Conservation (phyloP, 2,329 filamentous ascomycete genomes). For the Aspergillus pseudotamarii region DNA sequence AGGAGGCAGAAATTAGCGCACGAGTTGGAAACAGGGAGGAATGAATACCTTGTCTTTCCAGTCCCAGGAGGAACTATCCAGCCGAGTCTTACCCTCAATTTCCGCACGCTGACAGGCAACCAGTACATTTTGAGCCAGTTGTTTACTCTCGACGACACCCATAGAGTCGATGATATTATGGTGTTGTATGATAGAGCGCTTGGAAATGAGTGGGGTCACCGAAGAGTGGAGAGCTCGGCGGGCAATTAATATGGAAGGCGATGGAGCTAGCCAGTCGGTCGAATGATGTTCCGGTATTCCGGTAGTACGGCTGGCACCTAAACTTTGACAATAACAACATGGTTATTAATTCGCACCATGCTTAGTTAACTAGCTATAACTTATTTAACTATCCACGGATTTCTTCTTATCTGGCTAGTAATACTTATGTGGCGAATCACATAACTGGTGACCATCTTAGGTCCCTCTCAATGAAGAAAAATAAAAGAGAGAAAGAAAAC, state of each 20-base stretch:
- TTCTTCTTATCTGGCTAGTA: not conserved
- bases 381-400: not conserved
- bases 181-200: not conserved
- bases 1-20: not conserved
- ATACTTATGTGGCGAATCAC: not conserved
- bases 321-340: too few species aligned
- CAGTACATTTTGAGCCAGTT: slow-evolving; percentile 5
- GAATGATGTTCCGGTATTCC: slow-evolving; percentile 1
- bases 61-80: not conserved
- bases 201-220: not conserved
- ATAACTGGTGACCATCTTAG: not conserved
- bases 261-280: not conserved
- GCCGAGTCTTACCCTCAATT: slow-evolving; percentile 1
- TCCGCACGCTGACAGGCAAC: slow-evolving; percentile 4
- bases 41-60: slow-evolving; percentile 4
- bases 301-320: too few species aligned
- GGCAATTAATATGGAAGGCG: not conserved
- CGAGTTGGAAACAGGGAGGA: not conserved
- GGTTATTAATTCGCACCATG: too few species aligned
- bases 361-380: too few species aligned
- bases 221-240: not conserved
- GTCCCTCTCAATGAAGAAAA: not conserved
- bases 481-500: not conserved
- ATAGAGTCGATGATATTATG: slow-evolving; percentile 1
- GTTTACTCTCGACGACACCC: slow-evolving; percentile 7